Conservation (phyloP, 1,139 yeast species). For the Arxiozyma bovina region DNA sequence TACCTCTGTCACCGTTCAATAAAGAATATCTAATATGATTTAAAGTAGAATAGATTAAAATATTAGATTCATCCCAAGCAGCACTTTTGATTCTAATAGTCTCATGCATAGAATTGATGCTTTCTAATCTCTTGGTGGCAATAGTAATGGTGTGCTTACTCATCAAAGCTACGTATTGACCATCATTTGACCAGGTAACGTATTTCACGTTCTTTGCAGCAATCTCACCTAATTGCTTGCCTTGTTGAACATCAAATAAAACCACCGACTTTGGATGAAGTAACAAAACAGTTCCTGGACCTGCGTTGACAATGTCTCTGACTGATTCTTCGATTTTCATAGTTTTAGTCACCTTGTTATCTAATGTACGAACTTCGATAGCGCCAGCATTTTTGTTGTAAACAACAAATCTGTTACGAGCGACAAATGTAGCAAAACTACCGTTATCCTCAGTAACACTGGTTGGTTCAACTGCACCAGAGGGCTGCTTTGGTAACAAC, state of each 20-base stretch:
- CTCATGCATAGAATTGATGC: constrained; percentile 83
- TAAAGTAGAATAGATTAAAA: constrained; percentile 83
- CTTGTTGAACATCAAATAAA: constrained; percentile 88
- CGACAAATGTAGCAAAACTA: constrained; percentile 78
- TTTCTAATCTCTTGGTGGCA: constrained; percentile 69
- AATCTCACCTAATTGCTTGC: constrained; percentile 63
- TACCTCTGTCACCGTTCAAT: constrained; percentile 90
- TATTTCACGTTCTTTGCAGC: constrained; percentile 77
- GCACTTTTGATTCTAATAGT: constrained; percentile 96
- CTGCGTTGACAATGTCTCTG: constrained; percentile 66
- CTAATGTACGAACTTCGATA: constrained; percentile 76
- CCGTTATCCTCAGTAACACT: constrained; percentile 75
- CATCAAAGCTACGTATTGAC: constrained; percentile 77
- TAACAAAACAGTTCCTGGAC: constrained; percentile 75
- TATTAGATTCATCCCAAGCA: constrained; percentile 94
- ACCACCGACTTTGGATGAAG: constrained; percentile 66
- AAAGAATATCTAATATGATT: constrained; percentile 92
- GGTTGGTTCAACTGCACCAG: constrained; percentile 88
- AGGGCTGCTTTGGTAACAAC: constrained; percentile 73
- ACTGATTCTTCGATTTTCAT: constrained; percentile 67
- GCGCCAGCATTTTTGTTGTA: constrained; percentile 55
- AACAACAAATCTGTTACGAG: constrained; percentile 88
- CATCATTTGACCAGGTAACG: constrained; percentile 82
- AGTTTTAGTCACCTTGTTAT: constrained; percentile 71
- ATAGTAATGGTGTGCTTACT: constrained; percentile 90